These are phyloP conservation scores for Solanum gandarillasii DNA, from an alignment of 257 asterid genomes.

Conservation along the genomic window DNA sequence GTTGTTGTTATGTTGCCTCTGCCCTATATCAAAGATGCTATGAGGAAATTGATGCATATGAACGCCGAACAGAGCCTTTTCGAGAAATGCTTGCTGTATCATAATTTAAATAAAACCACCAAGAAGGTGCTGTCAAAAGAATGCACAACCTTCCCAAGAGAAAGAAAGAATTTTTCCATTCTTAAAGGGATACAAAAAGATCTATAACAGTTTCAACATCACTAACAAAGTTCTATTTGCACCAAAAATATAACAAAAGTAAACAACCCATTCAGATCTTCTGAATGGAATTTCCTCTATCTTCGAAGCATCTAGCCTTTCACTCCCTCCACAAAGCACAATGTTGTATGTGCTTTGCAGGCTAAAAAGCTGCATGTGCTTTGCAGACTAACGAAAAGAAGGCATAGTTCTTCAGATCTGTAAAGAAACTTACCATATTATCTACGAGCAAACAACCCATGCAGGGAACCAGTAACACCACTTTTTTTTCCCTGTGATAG, in stretches of 20 bases:
- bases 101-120: neutral
- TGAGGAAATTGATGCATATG: neutral
- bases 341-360: too few species aligned
- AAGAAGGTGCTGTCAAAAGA: neutral
- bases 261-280: too few species aligned
- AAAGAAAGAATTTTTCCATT: neutral
- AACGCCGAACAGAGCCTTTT: constrained; percentile 26
- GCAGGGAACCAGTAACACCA: constrained; percentile 1
- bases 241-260: neutral
- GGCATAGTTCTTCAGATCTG: neutral
- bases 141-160: neutral
- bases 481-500: neutral
- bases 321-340: too few species aligned
- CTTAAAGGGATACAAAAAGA: neutral
- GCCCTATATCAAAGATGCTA: neutral
- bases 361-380: neutral
- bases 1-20: neutral
- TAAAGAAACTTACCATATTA: neutral
- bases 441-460: constrained; percentile 1
- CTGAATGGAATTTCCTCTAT: too few species aligned
- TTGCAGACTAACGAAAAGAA: neutral
- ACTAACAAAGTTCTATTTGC: neutral
- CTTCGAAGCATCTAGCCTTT: too few species aligned
- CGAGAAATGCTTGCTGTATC: neutral
- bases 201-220: neutral